Evolutionary conservation across 805 yeast species (phyloP).

Genomic region (Barnettozyma pratensis): DNA sequence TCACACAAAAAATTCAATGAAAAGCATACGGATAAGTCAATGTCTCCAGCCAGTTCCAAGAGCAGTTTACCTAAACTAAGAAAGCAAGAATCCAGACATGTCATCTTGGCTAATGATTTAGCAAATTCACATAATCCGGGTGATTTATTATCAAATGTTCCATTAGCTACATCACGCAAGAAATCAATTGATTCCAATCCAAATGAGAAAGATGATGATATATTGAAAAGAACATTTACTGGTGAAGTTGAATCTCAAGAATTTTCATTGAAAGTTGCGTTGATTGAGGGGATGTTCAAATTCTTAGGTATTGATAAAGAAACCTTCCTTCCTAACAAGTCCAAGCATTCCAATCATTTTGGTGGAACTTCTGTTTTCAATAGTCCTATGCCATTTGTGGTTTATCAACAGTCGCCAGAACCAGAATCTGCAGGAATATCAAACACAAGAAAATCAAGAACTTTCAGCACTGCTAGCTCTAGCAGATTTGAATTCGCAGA

Average conservation of each 20-base stretch:
- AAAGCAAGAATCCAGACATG: conserved; percentile 37
- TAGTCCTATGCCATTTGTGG: conserved; percentile 17
- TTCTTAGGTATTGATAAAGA: conserved; percentile 57
- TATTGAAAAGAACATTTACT: conserved; percentile 9
- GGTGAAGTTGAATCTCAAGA: conserved; percentile 43
- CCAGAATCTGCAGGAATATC: background rate
- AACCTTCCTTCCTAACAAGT: conserved; percentile 23
- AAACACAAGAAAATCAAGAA: conserved; percentile 8
- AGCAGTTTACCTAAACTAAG: conserved; percentile 3
- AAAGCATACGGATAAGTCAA: background rate
- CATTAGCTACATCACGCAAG: conserved; percentile 37
- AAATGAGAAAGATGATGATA: background rate
- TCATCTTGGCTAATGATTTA: conserved; percentile 40
- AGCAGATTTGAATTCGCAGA: conserved; percentile 19
- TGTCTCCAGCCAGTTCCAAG: background rate
- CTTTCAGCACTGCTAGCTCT: conserved; percentile 18
- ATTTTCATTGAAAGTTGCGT: conserved; percentile 52
- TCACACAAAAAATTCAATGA: background rate
- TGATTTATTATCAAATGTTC: conserved; percentile 77
- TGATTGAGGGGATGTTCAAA: conserved; percentile 66
- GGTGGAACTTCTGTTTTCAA: conserved; percentile 12
- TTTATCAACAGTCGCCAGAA: conserved; percentile 6
- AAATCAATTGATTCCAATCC: background rate
- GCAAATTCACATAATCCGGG: conserved; percentile 71
- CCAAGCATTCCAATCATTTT: conserved; percentile 19